These are phyloP conservation scores for Apium graveolens DNA, from an alignment of 129 eudicot genomes.

Conservation along the genomic window DNA sequence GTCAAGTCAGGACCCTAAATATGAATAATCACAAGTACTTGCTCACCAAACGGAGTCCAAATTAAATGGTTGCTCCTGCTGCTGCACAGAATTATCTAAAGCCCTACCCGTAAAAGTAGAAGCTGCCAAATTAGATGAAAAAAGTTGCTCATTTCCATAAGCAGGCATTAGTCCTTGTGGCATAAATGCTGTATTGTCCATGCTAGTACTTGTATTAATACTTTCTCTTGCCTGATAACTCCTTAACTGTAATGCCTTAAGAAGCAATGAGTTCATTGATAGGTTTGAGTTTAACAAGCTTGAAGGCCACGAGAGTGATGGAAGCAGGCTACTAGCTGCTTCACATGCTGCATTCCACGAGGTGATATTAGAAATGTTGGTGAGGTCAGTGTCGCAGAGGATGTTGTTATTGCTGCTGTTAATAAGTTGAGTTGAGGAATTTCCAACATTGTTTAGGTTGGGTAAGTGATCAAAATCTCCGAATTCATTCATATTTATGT, in stretches of 20 bases:
- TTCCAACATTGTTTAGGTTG: conserved; percentile 23
- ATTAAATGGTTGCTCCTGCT: conserved; percentile 61
- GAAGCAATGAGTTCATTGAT: conserved; percentile 56
- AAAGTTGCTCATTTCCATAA: conserved; percentile 20
- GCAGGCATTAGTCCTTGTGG: conserved; percentile 39
- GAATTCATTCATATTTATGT: conserved; percentile 42
- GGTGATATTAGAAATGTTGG: conserved; percentile 20
- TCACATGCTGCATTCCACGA: conserved; percentile 16
- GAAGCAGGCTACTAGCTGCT: conserved; percentile 27
- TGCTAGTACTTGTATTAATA: conserved; percentile 11
- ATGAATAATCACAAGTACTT: neutral
- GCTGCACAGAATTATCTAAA: conserved; percentile 14
- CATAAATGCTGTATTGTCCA: conserved; percentile 29
- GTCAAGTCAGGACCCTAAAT: conserved; percentile 16
- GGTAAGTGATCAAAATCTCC: conserved; percentile 53
- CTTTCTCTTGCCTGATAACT: conserved; percentile 48
- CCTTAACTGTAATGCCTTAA: conserved; percentile 65
- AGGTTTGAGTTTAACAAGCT: conserved; percentile 46
- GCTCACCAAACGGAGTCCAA: conserved; percentile 77
- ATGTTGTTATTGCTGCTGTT: conserved; percentile 9
- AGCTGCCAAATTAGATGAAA: conserved; percentile 30
- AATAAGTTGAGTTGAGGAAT: conserved; percentile 16
- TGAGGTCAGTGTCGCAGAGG: conserved; percentile 22
- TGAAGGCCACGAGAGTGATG: conserved; percentile 48
- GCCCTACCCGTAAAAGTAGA: conserved; percentile 25